A percentile compares a stretch with the other conserved stretches of the same genome.
Evolutionary conservation across 768 basidiomycete genomes (phyloP).

Genomic region (Phlebiopsis gigantea): DNA sequence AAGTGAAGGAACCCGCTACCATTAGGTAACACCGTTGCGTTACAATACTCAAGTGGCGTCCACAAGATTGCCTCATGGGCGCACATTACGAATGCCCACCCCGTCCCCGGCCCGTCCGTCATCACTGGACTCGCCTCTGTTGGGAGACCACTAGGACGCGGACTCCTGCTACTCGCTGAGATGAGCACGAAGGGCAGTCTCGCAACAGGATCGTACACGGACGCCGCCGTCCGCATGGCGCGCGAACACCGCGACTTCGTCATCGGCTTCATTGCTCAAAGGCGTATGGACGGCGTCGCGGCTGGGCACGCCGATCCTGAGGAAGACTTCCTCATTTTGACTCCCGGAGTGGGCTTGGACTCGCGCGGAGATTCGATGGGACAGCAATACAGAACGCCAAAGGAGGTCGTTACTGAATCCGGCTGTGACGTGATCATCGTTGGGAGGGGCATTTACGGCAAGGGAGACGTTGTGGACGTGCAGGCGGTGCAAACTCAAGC

Average conservation of each 20-base stretch:
- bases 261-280: slow-evolving; percentile 93
- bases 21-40: slow-evolving; percentile 89
- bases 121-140: slow-evolving; percentile 85
- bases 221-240: slow-evolving; percentile 84
- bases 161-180: slow-evolving; percentile 87
- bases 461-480: slow-evolving; percentile 38
- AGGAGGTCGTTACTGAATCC: slow-evolving; percentile 69
- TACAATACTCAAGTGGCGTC: slow-evolving; percentile 91
- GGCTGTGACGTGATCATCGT: slow-evolving; percentile 98
- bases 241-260: slow-evolving; percentile 79
- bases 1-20: slow-evolving; percentile 3
- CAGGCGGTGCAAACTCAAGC: slow-evolving; percentile 61
- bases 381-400: slow-evolving; percentile 91
- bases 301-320: slow-evolving; percentile 21
- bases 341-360: slow-evolving; percentile 89
- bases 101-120: slow-evolving; percentile 93
- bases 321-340: slow-evolving; percentile 86
- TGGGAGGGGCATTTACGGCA: slow-evolving; percentile 89
- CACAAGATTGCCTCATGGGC: slow-evolving; percentile 95
- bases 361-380: slow-evolving; percentile 67
- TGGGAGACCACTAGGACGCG: slow-evolving; percentile 79
- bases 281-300: slow-evolving; percentile 70
- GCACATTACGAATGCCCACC: slow-evolving; percentile 95
- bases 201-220: slow-evolving; percentile 78
- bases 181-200: slow-evolving; percentile 93